Conservation (phyloP, 1,284 basidiomycete species). For the Cryptococcus sp. region DNA sequence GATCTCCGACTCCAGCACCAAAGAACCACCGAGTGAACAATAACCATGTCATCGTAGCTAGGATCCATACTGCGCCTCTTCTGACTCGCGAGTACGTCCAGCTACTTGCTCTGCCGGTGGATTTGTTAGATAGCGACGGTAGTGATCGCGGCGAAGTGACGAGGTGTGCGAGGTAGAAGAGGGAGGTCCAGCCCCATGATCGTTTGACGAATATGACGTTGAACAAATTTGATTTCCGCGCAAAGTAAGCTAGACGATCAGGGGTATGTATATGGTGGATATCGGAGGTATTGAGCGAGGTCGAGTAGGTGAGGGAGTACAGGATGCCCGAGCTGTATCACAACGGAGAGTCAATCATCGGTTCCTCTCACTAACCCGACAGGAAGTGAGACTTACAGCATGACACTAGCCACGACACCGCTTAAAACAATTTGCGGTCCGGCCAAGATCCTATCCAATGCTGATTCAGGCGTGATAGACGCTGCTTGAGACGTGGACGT, state of each 20-base stretch:
- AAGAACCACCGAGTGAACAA: slow-evolving; percentile 88
- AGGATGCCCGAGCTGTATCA: slow-evolving; percentile 35
- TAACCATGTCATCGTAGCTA: slow-evolving; percentile 70
- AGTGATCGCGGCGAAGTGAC: slow-evolving; percentile 24
- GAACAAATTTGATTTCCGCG: slow-evolving; percentile 75
- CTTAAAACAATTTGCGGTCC: slow-evolving; percentile 15
- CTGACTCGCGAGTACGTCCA: slow-evolving; percentile 50
- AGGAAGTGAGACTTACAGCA: slow-evolving; percentile 30
- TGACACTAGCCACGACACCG: slow-evolving; percentile 18
- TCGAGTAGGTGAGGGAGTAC: slow-evolving; percentile 63
- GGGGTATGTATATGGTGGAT: slow-evolving; percentile 56
- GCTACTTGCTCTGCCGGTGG: slow-evolving; percentile 35
- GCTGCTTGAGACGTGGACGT: slow-evolving; percentile 28
- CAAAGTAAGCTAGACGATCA: slow-evolving; percentile 64
- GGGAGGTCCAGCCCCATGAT: slow-evolving; percentile 88
- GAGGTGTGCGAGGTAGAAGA: slow-evolving; percentile 60
- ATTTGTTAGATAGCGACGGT: slow-evolving; percentile 44
- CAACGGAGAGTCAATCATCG: background rate
- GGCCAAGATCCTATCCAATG: slow-evolving; percentile 8
- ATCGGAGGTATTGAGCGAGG: slow-evolving; percentile 57
- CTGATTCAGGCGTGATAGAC: slow-evolving; percentile 8
- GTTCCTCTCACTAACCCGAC: background rate
- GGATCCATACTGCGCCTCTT: slow-evolving; percentile 62
- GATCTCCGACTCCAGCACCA: slow-evolving; percentile 77
- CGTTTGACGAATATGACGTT: slow-evolving; percentile 88